Conservation (phyloP, 2,329 filamentous ascomycete genomes). For the Claviceps cyperi region DNA sequence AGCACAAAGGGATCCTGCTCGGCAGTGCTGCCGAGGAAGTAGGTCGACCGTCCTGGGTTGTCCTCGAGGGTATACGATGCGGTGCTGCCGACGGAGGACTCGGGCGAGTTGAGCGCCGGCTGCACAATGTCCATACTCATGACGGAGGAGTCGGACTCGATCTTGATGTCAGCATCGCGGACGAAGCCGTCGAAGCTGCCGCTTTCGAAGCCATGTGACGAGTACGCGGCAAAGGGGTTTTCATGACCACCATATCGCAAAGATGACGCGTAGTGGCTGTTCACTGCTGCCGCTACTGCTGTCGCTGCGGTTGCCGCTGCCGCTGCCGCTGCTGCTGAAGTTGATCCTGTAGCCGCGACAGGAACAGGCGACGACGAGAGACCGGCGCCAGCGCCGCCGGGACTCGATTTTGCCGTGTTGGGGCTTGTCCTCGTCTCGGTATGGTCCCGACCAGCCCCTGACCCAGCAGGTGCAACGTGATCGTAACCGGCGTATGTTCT, state of each 20-base stretch:
- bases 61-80: conserved; percentile 26
- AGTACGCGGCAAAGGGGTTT: neutral
- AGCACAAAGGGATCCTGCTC: conserved; percentile 34
- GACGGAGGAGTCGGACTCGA: conserved; percentile 1
- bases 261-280: conserved; percentile 1
- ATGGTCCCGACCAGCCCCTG: neutral
- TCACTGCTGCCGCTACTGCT: too few species aligned
- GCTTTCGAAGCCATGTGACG: neutral
- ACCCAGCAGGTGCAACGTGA: neutral
- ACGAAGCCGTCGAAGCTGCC: neutral
- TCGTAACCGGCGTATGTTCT: neutral
- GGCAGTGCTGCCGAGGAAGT: conserved; percentile 28
- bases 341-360: too few species aligned
- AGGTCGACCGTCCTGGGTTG: conserved; percentile 25
- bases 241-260: conserved; percentile 1
- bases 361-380: conserved; percentile 1
- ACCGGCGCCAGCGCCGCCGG: neutral
- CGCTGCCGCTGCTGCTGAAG: too few species aligned
- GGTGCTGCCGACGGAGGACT: conserved; percentile 4
- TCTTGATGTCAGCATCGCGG: neutral
- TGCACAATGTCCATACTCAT: conserved; percentile 6
- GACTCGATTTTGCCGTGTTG: conserved; percentile 4
- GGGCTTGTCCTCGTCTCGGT: conserved; percentile 2
- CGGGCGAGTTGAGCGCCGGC: conserved; percentile 5
- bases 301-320: too few species aligned